Evolutionary conservation across 2,329 filamentous ascomycete species (phyloP).

Genomic region (Fusarium sp.): DNA sequence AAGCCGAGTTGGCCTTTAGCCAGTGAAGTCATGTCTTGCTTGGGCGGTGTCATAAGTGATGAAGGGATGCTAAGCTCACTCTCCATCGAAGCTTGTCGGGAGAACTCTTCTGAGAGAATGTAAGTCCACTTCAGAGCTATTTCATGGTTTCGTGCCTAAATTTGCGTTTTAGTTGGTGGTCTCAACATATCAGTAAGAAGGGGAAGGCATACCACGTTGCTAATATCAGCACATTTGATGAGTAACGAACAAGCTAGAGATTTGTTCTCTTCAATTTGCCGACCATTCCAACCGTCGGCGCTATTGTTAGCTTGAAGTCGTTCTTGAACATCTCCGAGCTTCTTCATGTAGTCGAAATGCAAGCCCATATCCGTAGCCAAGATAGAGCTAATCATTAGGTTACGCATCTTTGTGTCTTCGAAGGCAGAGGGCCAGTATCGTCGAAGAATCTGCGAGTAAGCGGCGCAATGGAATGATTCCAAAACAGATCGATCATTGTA

Average conservation of each 20-base stretch:
- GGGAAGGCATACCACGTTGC: slow-evolving; percentile 82
- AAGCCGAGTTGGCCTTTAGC: slow-evolving; percentile 92
- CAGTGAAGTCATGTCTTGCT: slow-evolving; percentile 83
- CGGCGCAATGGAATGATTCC: slow-evolving; percentile 97
- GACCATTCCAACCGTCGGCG: slow-evolving; percentile 79
- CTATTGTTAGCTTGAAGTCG: slow-evolving; percentile 75
- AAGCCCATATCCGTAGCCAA: slow-evolving; percentile 97
- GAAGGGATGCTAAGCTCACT: slow-evolving; percentile 86
- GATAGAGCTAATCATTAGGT: slow-evolving; percentile 96
- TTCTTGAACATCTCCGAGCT: slow-evolving; percentile 80
- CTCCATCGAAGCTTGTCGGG: slow-evolving; percentile 93
- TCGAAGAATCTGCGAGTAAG: slow-evolving; percentile 93
- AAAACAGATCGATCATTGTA: slow-evolving; percentile 98
- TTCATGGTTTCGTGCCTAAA: slow-evolving; percentile 82
- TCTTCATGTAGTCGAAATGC: slow-evolving; percentile 96
- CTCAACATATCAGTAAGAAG: not conserved
- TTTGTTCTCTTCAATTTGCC: slow-evolving; percentile 78
- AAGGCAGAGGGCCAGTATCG: slow-evolving; percentile 90
- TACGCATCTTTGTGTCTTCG: slow-evolving; percentile 80
- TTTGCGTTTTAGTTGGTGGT: slow-evolving; percentile 36
- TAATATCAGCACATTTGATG: slow-evolving; percentile 98
- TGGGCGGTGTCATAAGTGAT: slow-evolving; percentile 84
- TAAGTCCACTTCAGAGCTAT: slow-evolving; percentile 89
- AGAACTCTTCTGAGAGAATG: slow-evolving; percentile 95
- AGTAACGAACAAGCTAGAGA: slow-evolving; percentile 87